phyloP scores from a whole-genome alignment of 2,329 filamentous ascomycete genomes.

The Zymoseptoria passerinii region DNA sequence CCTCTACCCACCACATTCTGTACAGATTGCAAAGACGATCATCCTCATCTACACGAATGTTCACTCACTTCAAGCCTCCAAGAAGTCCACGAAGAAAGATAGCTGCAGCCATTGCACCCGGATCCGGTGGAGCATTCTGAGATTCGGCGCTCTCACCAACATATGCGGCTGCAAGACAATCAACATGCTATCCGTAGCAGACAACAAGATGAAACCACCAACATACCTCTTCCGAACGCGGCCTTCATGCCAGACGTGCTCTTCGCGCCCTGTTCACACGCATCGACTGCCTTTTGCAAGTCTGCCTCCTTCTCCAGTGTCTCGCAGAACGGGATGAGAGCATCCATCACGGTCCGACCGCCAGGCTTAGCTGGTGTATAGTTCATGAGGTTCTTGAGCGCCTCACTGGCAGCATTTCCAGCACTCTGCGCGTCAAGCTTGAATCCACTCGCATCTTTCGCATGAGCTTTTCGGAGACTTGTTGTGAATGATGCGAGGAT shows the following conservation, averaged over 20 bases:
- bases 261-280: conserved; percentile 27
- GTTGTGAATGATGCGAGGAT: conserved; percentile 33
- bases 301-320: conserved; percentile 21
- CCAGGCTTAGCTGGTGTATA: conserved; percentile 31
- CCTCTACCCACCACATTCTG: neutral
- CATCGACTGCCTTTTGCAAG: conserved; percentile 25
- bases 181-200: conserved; percentile 1
- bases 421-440: conserved; percentile 19
- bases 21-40: neutral
- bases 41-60: neutral
- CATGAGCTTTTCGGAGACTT: conserved; percentile 29
- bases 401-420: conserved; percentile 28
- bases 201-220: neutral
- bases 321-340: conserved; percentile 33
- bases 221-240: conserved; percentile 29
- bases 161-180: conserved; percentile 25
- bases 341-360: conserved; percentile 32
- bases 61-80: conserved; percentile 16
- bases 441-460: conserved; percentile 17
- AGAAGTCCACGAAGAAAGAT: conserved; percentile 29
- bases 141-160: conserved; percentile 25
- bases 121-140: conserved; percentile 28
- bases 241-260: conserved; percentile 31
- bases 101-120: conserved; percentile 31
- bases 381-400: conserved; percentile 36